A percentile compares a stretch with the other conserved stretches of the same genome.
These are phyloP conservation scores for Phialophora expanda DNA, from an alignment of 2,329 filamentous ascomycete species.

Conservation along the genomic window DNA sequence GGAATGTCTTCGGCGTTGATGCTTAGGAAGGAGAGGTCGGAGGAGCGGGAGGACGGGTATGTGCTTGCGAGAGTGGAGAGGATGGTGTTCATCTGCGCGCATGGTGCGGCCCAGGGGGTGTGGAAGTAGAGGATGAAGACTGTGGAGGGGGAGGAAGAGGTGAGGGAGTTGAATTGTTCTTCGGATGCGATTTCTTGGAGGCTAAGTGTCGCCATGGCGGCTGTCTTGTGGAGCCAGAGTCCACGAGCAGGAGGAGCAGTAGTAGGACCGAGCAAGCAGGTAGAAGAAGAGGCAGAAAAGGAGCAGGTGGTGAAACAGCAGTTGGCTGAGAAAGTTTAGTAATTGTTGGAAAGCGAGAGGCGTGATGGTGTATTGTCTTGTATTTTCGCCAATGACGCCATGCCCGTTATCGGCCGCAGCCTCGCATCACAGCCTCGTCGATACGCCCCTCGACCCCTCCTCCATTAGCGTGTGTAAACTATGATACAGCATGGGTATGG, in stretches of 20 bases:
- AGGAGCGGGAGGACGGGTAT: conserved; percentile 67
- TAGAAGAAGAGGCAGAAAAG: background rate
- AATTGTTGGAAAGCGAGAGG: conserved; percentile 12
- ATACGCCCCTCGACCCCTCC: background rate
- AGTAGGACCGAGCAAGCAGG: background rate
- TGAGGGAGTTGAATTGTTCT: conserved; percentile 72
- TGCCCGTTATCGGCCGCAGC: conserved; percentile 17
- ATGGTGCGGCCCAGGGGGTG: conserved; percentile 94
- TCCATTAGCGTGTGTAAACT: background rate
- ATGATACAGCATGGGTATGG: background rate
- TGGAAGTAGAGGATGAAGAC: conserved; percentile 92
- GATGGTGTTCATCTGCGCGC: conserved; percentile 89
- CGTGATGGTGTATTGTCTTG: conserved; percentile 22
- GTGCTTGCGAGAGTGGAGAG: conserved; percentile 83
- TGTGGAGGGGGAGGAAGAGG: conserved; percentile 68
- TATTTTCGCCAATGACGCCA: conserved; percentile 21
- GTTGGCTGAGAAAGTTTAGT: conserved; percentile 5
- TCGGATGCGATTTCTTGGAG: conserved; percentile 78
- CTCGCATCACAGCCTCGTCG: background rate
- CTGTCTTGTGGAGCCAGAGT: background rate
- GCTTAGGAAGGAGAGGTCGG: conserved; percentile 78
- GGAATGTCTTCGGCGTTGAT: conserved; percentile 94
- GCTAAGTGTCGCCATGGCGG: conserved; percentile 72
- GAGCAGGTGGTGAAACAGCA: background rate
- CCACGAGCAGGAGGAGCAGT: background rate